Evolutionary conservation across 352 stramenopile species (phyloP).

Genomic region (Phytopythium aichiense): DNA sequence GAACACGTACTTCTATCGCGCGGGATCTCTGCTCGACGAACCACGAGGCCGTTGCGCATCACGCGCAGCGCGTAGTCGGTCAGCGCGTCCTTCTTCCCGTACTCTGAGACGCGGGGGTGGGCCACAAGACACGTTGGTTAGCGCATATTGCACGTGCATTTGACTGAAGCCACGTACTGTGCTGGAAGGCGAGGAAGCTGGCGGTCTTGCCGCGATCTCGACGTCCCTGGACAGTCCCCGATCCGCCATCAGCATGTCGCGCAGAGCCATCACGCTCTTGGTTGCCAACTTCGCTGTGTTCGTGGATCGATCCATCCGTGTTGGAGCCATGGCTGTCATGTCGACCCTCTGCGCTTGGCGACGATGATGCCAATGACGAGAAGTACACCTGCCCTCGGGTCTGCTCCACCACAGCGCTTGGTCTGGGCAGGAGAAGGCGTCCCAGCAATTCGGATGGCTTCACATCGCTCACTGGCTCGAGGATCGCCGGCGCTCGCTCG

Average conservation of each 20-base stretch:
- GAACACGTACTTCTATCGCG: conserved; percentile 23
- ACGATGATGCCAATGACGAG: neutral
- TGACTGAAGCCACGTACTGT: neutral
- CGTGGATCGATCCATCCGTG: neutral
- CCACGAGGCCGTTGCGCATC: conserved; percentile 19
- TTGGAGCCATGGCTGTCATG: neutral
- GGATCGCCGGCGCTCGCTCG: neutral
- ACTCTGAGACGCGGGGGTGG: conserved; percentile 19
- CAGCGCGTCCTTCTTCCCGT: conserved; percentile 34
- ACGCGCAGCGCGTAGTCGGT: conserved; percentile 44
- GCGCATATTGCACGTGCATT: neutral
- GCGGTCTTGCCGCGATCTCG: neutral
- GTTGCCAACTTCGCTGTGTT: neutral
- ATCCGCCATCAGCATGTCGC: neutral
- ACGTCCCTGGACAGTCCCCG: neutral
- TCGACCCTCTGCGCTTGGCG: neutral
- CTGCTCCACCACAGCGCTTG: neutral
- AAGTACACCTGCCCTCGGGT: neutral
- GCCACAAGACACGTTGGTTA: neutral
- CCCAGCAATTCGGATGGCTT: neutral
- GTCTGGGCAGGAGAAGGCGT: neutral
- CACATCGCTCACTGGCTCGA: neutral
- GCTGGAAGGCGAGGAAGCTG: neutral
- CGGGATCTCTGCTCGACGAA: conserved; percentile 31
- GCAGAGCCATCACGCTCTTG: neutral